Evolutionary conservation across 495 filamentous ascomycete genomes (phyloP).

Genomic region (Neurospora sp.): DNA sequence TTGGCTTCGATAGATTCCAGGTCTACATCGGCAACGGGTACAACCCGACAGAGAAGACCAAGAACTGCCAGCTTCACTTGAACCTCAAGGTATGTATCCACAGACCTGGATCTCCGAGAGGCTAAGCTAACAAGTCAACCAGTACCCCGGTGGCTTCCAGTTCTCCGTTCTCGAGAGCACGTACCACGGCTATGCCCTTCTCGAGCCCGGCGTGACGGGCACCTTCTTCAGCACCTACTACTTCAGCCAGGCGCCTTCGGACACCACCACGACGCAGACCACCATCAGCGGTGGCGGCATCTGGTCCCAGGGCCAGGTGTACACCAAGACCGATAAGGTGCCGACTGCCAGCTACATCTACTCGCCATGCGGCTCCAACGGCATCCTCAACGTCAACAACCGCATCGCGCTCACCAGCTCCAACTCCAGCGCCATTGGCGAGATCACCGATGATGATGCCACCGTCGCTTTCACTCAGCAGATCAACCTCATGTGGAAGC

Average conservation of each 20-base stretch:
- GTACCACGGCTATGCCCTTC: conserved; percentile 47
- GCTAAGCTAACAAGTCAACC: not conserved
- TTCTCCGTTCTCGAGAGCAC: conserved; percentile 44
- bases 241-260: conserved; percentile 40
- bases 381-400: conserved; percentile 52
- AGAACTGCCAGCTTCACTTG: conserved; percentile 53
- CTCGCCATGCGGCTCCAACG: conserved; percentile 45
- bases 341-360: conserved; percentile 44
- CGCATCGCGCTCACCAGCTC: conserved; percentile 40
- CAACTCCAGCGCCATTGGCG: conserved; percentile 33
- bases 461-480: conserved; percentile 47
- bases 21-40: conserved; percentile 44
- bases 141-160: conserved; percentile 49
- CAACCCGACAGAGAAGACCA: conserved; percentile 29
- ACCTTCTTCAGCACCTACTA: conserved; percentile 48
- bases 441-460: conserved; percentile 46
- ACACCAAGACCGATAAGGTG: conserved; percentile 46
- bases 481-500: conserved; percentile 41
- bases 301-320: conserved; percentile 40
- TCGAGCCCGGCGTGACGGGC: conserved; percentile 44
- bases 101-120: not conserved
- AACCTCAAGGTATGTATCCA: conserved; percentile 28
- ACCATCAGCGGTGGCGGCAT: conserved; percentile 36
- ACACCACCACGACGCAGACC: conserved; percentile 42
- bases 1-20: conserved; percentile 47